A percentile compares a stretch with the other conserved stretches of the same genome.
phyloP scores from a whole-genome alignment of 179 eudicot species.

The Nepenthes alata region DNA sequence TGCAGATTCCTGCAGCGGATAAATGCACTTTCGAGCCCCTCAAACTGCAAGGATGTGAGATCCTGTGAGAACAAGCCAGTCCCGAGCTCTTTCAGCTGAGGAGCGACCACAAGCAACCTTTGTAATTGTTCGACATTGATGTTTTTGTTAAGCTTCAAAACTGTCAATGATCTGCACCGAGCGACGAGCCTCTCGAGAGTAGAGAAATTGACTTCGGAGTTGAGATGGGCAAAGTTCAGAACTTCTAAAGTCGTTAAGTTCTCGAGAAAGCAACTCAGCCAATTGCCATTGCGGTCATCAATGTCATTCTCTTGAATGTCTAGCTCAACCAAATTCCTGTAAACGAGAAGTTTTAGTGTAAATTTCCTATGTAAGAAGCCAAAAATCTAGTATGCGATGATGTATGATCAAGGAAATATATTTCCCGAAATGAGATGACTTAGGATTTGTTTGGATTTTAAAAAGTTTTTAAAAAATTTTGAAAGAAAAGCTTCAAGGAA shows the following conservation, averaged over 20 bases:
- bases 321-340: conserved; percentile 82
- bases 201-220: conserved; percentile 54
- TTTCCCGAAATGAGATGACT: too few relatives aligned
- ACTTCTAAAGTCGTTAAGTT: conserved; percentile 52
- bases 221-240: conserved; percentile 57
- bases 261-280: conserved; percentile 84
- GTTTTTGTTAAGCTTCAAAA: conserved; percentile 55
- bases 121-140: conserved; percentile 55
- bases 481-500: too few relatives aligned
- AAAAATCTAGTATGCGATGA: background rate
- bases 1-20: conserved; percentile 39
- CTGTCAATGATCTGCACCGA: conserved; percentile 53
- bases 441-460: too few relatives aligned
- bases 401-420: background rate
- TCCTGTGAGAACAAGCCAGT: conserved; percentile 73
- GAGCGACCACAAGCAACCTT: conserved; percentile 46
- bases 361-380: background rate
- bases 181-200: conserved; percentile 57
- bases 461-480: too few relatives aligned
- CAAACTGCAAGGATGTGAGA: conserved; percentile 29
- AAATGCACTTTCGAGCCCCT: conserved; percentile 42
- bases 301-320: conserved; percentile 75
- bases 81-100: conserved; percentile 62
- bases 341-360: background rate
- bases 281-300: conserved; percentile 55